A percentile compares a stretch with the other conserved stretches of the same genome.
phyloP scores from a whole-genome alignment of 805 yeast genomes.

The Wickerhamomyces xylosicus region DNA sequence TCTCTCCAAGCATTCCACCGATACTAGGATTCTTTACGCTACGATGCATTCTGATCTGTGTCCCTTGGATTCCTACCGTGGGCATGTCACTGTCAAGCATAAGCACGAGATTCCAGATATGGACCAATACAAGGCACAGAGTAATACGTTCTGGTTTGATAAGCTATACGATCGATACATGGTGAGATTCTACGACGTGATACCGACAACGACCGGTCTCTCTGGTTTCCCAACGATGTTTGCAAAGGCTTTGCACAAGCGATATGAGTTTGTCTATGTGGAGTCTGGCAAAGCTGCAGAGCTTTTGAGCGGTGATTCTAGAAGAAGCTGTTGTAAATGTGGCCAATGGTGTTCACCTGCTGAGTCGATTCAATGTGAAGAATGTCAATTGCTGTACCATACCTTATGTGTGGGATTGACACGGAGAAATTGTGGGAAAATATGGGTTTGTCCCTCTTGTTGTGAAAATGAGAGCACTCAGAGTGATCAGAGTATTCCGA shows the following conservation, averaged over 20 bases:
- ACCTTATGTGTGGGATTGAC: constrained; percentile 77
- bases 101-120: constrained; percentile 46
- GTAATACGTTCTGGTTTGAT: constrained; percentile 77
- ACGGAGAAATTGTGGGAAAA: too few species aligned
- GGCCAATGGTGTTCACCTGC: constrained; percentile 73
- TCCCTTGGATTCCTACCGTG: constrained; percentile 66
- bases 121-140: constrained; percentile 41
- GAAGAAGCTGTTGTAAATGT: constrained; percentile 66
- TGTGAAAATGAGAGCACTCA: too few species aligned
- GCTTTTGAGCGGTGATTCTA: constrained; percentile 37
- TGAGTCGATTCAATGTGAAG: constrained; percentile 75
- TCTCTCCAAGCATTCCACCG: constrained; percentile 54
- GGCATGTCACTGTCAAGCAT: constrained; percentile 62
- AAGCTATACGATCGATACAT: constrained; percentile 80
- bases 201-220: constrained; percentile 49
- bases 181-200: constrained; percentile 69
- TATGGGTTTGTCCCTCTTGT: too few species aligned
- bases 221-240: constrained; percentile 50
- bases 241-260: constrained; percentile 48
- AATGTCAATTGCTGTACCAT: constrained; percentile 62
- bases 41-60: constrained; percentile 82
- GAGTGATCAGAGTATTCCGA: not conserved
- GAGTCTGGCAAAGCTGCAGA: constrained; percentile 61
- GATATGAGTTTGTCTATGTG: constrained; percentile 66
- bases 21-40: constrained; percentile 70